Percentiles rank a stretch among this genome's conserved stretches.
phyloP scores from a whole-genome alignment of 495 filamentous ascomycete genomes.

The Aspergillus heteromorphus region DNA sequence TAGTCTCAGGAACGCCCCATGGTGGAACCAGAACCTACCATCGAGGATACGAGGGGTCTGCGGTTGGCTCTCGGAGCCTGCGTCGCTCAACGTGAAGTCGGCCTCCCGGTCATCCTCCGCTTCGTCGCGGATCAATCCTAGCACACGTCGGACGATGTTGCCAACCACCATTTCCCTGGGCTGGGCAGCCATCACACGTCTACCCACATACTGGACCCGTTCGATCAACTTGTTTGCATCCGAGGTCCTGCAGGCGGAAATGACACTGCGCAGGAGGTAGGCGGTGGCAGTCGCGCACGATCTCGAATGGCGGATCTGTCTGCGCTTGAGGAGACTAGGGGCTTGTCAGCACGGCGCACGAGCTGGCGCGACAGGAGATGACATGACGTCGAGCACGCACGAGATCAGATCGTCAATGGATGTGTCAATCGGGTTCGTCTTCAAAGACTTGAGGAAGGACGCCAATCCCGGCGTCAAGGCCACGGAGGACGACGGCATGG shows the following conservation, averaged over 20 bases:
- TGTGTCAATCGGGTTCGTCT: slow-evolving; percentile 63
- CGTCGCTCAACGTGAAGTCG: slow-evolving; percentile 52
- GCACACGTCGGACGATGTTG: slow-evolving; percentile 84
- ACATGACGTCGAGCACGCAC: slow-evolving; percentile 42
- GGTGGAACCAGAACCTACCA: slow-evolving; percentile 20
- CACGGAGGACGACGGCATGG: slow-evolving; percentile 46
- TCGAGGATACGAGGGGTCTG: slow-evolving; percentile 40
- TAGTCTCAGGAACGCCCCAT: too few species aligned
- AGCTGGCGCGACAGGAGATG: slow-evolving; percentile 7
- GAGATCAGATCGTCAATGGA: slow-evolving; percentile 77
- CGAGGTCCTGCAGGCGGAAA: slow-evolving; percentile 58
- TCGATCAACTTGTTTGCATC: slow-evolving; percentile 73
- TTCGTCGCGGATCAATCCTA: slow-evolving; percentile 89
- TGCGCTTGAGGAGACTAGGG: slow-evolving; percentile 73
- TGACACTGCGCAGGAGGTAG: slow-evolving; percentile 76
- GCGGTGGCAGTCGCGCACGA: slow-evolving; percentile 88
- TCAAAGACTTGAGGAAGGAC: slow-evolving; percentile 73
- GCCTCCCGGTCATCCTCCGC: slow-evolving; percentile 72
- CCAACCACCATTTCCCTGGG: slow-evolving; percentile 87
- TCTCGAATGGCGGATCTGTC: slow-evolving; percentile 81
- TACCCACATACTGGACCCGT: slow-evolving; percentile 69
- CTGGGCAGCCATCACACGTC: slow-evolving; percentile 69
- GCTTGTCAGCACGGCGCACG: slow-evolving; percentile 6
- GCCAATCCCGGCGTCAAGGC: slow-evolving; percentile 62
- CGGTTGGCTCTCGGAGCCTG: slow-evolving; percentile 45